These are phyloP conservation scores for Fusarium sp. DNA, from an alignment of 2,329 filamentous ascomycete species.

Conservation along the genomic window DNA sequence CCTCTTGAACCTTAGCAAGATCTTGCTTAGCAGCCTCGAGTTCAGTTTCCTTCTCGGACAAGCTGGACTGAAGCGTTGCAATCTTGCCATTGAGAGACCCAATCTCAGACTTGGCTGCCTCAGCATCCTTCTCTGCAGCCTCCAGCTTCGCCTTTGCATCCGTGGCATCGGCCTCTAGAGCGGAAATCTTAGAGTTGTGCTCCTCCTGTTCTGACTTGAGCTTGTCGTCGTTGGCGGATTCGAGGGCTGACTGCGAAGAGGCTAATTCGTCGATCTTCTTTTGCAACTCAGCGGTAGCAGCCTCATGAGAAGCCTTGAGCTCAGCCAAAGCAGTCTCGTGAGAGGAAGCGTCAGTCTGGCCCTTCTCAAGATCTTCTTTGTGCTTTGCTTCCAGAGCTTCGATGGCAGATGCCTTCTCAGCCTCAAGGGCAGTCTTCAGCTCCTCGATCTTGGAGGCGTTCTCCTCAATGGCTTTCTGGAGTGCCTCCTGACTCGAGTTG, in stretches of 20 bases:
- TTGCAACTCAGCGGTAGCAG: constrained; percentile 59
- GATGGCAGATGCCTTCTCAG: constrained; percentile 60
- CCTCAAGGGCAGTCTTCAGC: constrained; percentile 58
- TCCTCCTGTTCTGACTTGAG: constrained; percentile 57
- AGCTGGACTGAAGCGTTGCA: constrained; percentile 50
- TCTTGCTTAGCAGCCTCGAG: constrained; percentile 56
- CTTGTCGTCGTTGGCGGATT: constrained; percentile 56
- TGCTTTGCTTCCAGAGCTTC: constrained; percentile 64
- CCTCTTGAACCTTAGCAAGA: constrained; percentile 54
- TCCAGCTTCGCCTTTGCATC: constrained; percentile 60
- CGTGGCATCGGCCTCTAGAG: constrained; percentile 61
- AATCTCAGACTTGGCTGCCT: constrained; percentile 54
- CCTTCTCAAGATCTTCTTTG: constrained; percentile 59
- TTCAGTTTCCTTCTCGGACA: constrained; percentile 56
- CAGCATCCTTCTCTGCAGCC: constrained; percentile 56
- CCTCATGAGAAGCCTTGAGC: constrained; percentile 61
- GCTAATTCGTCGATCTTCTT: constrained; percentile 64
- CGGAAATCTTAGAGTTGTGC: constrained; percentile 56
- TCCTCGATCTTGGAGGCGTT: constrained; percentile 60
- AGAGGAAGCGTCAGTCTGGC: constrained; percentile 54
- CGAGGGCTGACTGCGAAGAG: constrained; percentile 56
- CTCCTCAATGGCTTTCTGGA: constrained; percentile 55
- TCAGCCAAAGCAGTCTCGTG: constrained; percentile 61
- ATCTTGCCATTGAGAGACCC: constrained; percentile 55
- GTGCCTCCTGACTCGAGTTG: constrained; percentile 44